Conservation (phyloP, 2,329 filamentous ascomycete species). For the Cladophialophora chaetospira region DNA sequence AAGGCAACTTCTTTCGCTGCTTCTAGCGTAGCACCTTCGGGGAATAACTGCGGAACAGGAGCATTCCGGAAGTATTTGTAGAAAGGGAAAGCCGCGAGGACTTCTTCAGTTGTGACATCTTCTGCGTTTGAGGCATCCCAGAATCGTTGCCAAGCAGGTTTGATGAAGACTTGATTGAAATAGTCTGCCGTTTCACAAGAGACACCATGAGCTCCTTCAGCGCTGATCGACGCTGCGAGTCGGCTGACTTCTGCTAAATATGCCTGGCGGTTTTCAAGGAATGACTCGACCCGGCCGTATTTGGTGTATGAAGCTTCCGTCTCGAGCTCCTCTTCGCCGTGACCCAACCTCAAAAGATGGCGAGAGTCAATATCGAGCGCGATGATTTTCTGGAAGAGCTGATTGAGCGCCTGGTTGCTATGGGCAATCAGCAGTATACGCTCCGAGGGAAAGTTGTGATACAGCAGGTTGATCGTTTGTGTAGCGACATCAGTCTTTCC, state of each 20-base stretch:
- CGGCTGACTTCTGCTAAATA: slow-evolving; percentile 83
- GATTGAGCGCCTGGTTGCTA: slow-evolving; percentile 96
- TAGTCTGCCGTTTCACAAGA: slow-evolving; percentile 97
- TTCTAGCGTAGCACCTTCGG: slow-evolving; percentile 64
- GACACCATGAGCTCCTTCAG: slow-evolving; percentile 90
- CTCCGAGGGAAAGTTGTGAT: slow-evolving; percentile 94
- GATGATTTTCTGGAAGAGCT: slow-evolving; percentile 97
- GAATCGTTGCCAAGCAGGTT: slow-evolving; percentile 86
- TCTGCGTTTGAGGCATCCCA: slow-evolving; percentile 64
- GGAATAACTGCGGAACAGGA: slow-evolving; percentile 76
- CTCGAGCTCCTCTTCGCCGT: slow-evolving; percentile 91
- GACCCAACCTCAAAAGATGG: slow-evolving; percentile 86
- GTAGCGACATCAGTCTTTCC: slow-evolving; percentile 99
- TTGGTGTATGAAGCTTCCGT: slow-evolving; percentile 90
- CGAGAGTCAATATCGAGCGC: slow-evolving; percentile 92
- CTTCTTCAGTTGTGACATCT: slow-evolving; percentile 59
- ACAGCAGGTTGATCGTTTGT: slow-evolving; percentile 98
- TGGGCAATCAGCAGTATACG: slow-evolving; percentile 91
- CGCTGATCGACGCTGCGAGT: slow-evolving; percentile 79
- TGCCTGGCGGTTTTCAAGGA: slow-evolving; percentile 79
- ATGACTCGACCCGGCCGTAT: slow-evolving; percentile 89
- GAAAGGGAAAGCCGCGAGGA: slow-evolving; percentile 81
- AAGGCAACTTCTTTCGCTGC: slow-evolving; percentile 72
- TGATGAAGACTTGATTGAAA: slow-evolving; percentile 89
- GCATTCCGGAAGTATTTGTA: slow-evolving; percentile 83